Evolutionary conservation across 2,329 filamentous ascomycete species (phyloP).

Genomic region (Microdochium trichocladiopsis): DNA sequence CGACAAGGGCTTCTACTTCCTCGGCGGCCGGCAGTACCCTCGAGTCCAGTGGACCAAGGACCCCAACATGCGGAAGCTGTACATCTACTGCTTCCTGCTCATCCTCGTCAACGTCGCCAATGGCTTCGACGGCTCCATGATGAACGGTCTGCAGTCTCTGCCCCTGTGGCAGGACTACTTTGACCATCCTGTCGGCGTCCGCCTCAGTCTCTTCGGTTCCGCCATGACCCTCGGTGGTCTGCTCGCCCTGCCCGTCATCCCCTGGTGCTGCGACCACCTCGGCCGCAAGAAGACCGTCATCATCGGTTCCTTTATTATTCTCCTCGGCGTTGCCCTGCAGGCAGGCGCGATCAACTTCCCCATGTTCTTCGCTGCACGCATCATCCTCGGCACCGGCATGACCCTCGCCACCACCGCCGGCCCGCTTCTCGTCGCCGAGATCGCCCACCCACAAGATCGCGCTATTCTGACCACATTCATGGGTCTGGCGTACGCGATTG

Average conservation of each 20-base stretch:
- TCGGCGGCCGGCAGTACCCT: constrained; percentile 1
- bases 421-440: constrained; percentile 25
- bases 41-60: constrained; percentile 11
- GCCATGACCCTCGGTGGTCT: constrained; percentile 22
- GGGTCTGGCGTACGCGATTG: constrained; percentile 15
- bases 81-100: constrained; percentile 5
- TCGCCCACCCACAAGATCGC: constrained; percentile 26
- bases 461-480: constrained; percentile 21
- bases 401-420: constrained; percentile 19
- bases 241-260: constrained; percentile 18
- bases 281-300: constrained; percentile 24
- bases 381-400: constrained; percentile 24
- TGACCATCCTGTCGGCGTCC: constrained; percentile 13
- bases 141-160: constrained; percentile 27
- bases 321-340: constrained; percentile 16
- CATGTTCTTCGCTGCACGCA: constrained; percentile 26
- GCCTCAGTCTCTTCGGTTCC: constrained; percentile 17
- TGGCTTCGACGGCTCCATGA: constrained; percentile 32
- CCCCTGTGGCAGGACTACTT: constrained; percentile 25
- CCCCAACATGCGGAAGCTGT: neutral
- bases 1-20: neutral
- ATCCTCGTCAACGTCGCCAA: constrained; percentile 15
- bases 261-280: constrained; percentile 20
- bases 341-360: constrained; percentile 8
- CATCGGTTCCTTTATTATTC: constrained; percentile 16